Conservation (phyloP, 1,139 yeast genomes). For the Yamadazyma siamensis region DNA sequence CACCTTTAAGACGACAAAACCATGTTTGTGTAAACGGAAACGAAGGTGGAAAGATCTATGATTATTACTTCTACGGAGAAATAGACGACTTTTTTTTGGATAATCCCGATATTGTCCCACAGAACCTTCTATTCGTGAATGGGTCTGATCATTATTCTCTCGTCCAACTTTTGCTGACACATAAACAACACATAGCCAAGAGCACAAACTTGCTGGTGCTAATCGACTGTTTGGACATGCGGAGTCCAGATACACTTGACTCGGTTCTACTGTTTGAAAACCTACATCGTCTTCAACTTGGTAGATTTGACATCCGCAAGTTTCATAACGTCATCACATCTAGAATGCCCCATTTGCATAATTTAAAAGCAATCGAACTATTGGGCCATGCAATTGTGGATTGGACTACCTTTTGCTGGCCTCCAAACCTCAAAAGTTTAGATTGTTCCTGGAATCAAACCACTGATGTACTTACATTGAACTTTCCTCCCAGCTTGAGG, state of each 20-base stretch:
- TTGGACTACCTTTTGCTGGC: constrained; percentile 26
- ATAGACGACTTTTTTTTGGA: constrained; percentile 28
- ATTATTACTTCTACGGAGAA: constrained; percentile 26
- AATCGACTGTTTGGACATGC: constrained; percentile 17
- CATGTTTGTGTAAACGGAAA: constrained; percentile 21
- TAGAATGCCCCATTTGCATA: constrained; percentile 10
- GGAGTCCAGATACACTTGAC: constrained; percentile 14
- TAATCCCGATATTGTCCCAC: constrained; percentile 28
- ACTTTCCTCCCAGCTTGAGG: constrained; percentile 11
- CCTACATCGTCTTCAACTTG: constrained; percentile 28
- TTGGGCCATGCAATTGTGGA: constrained; percentile 30
- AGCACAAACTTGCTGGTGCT: constrained; percentile 21
- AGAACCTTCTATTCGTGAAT: constrained; percentile 23
- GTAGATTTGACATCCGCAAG: constrained; percentile 19
- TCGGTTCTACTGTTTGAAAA: constrained; percentile 15
- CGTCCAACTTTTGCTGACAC: constrained; percentile 20
- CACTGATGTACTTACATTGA: constrained; percentile 18
- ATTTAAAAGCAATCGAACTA: constrained; percentile 24
- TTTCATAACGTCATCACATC: constrained; percentile 9
- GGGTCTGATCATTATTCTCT: constrained; percentile 33
- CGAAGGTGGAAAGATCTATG: constrained; percentile 18
- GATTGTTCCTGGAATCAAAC: constrained; percentile 35
- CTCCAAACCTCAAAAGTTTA: constrained; percentile 22
- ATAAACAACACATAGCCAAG: constrained; percentile 15
- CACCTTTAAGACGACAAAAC: constrained; percentile 25